phyloP scores from a whole-genome alignment of 257 asterid genomes.

The Rubia yunnanensis region DNA sequence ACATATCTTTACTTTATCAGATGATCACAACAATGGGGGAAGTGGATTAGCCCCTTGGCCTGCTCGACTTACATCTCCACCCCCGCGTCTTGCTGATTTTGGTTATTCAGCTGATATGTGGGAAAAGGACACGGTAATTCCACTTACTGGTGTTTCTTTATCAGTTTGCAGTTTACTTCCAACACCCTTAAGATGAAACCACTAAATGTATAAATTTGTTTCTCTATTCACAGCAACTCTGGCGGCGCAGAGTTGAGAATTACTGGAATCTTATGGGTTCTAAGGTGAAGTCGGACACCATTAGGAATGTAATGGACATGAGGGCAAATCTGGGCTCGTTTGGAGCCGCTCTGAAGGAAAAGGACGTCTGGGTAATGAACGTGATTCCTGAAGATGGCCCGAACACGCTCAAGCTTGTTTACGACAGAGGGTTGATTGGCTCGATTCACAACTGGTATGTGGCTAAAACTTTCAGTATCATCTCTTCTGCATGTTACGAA shows the following conservation, averaged over 20 bases:
- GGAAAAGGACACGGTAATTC: conserved; percentile 74
- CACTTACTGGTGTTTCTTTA: conserved; percentile 1
- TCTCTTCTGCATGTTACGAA: not conserved
- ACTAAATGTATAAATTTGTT: conserved; percentile 8
- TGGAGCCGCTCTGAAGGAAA: conserved; percentile 89
- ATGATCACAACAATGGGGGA: conserved; percentile 75
- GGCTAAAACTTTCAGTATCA: not conserved
- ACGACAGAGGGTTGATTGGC: conserved; percentile 90
- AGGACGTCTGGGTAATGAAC: conserved; percentile 96
- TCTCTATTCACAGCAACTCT: conserved; percentile 48
- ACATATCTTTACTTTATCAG: conserved; percentile 33
- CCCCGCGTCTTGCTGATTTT: conserved; percentile 96
- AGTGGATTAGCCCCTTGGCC: conserved; percentile 98
- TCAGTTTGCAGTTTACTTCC: conserved; percentile 10
- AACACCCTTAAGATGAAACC: conserved; percentile 5
- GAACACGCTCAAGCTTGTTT: conserved; percentile 76
- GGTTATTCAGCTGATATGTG: conserved; percentile 87
- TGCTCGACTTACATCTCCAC: conserved; percentile 70
- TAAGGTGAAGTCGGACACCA: conserved; percentile 54
- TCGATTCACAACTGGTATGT: conserved; percentile 72
- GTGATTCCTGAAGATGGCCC: conserved; percentile 93
- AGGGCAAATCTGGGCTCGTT: conserved; percentile 91
- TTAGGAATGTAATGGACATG: conserved; percentile 95
- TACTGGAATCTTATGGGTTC: conserved; percentile 73
- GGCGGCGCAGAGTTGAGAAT: conserved; percentile 74